Conservation (phyloP, 2,329 filamentous ascomycete species). For the Endothia cerciana region DNA sequence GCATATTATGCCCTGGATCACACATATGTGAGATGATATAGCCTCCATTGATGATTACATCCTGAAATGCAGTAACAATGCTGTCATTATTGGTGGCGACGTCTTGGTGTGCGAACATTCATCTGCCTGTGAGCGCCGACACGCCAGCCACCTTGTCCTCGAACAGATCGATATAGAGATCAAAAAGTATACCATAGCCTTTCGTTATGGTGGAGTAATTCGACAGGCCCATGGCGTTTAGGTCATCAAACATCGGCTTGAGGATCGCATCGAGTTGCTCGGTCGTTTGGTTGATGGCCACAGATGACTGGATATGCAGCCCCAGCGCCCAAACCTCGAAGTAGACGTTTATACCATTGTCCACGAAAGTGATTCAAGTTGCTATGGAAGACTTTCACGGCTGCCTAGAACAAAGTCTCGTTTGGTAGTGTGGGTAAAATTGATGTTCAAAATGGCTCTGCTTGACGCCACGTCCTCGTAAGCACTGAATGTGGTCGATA, state of each 20-base stretch:
- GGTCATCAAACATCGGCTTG: not conserved
- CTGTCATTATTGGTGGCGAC: constrained; percentile 40
- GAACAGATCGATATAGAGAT: constrained; percentile 44
- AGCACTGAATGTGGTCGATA: constrained; percentile 54
- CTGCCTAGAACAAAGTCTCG: constrained; percentile 50
- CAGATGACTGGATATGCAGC: not conserved
- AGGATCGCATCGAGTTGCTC: not conserved
- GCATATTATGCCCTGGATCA: constrained; percentile 41
- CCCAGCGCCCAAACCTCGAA: not conserved
- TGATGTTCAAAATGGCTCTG: constrained; percentile 47
- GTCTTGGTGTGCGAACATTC: constrained; percentile 43
- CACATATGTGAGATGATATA: constrained; percentile 45
- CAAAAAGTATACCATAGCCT: constrained; percentile 40
- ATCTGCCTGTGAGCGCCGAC: constrained; percentile 43
- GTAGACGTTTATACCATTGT: not conserved
- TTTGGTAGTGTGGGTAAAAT: constrained; percentile 41
- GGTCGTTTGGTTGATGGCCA: not conserved
- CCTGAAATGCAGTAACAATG: constrained; percentile 42
- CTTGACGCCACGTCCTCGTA: constrained; percentile 49
- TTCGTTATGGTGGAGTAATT: constrained; percentile 36
- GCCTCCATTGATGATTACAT: constrained; percentile 30
- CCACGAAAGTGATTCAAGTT: not conserved
- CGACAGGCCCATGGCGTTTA: not conserved
- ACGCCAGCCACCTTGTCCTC: constrained; percentile 40
- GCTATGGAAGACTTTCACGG: constrained; percentile 28